Base-by-base conservation (phyloP, 371 early-diverging fungal genomes). In the Mucor piriformis region DNA sequence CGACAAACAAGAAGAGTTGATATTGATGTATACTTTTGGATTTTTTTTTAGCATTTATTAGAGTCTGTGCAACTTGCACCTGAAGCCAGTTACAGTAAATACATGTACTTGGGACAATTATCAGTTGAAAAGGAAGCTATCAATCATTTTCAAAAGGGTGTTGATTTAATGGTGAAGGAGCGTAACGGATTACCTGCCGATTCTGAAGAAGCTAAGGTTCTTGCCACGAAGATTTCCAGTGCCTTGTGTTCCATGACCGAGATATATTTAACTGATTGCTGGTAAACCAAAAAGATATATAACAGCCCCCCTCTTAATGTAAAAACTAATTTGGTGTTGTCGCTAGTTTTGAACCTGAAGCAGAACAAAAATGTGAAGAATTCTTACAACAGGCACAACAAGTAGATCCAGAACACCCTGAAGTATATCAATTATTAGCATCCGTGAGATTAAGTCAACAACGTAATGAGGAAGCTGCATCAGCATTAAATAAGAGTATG, bases 191-290 rank as follows among this genome's bases (percentile, higher is more conserved):
- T 43, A 18, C 38, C 57, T 8, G 59, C 63, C 6, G 62, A 49
- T 47, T 73, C 80, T 32, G 79, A 80, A 38, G 81, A 81, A 27
- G 75, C 79, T 24, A 67, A 73, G 16, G 50, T 64, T 3, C 60
- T 91, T 5, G 72, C 70, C 10, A 68, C 73, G 33, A 93, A 95
- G 69, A 85, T 92, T 58, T 86, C 94, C 0, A 82, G 87, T 33
- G 95, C 95, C 5, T 82, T 94, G 27, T 93, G 94, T 70, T 91
- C 96, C 52, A 92, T 98, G 90, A 86, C 93, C 3, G 98, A 98
- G 65, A 92, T 97, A 23, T 98, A 94, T 74, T 83, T 98, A 72
- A 96, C 98, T 0, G 98, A 98, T 67, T 92, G 92, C 72, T 96
- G 97, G 95, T 92, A 81, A 73, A 73, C 24, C 21, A 46, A 13